These are phyloP conservation scores for Cladosporium sp. DNA, from an alignment of 2,329 filamentous ascomycete species.

Conservation along the genomic window DNA sequence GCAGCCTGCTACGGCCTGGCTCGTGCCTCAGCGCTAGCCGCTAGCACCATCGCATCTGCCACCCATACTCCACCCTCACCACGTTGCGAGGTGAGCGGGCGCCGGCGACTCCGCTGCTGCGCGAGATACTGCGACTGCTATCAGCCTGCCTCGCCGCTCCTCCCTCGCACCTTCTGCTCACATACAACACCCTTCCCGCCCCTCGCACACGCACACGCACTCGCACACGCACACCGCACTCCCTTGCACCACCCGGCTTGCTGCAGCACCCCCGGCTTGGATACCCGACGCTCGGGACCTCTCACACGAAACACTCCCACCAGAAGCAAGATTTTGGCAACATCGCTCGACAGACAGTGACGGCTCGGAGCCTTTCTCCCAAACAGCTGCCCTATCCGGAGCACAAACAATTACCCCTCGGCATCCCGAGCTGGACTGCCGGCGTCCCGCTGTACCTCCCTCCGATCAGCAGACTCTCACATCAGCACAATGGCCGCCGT, in stretches of 20 bases:
- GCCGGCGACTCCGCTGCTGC: slow-evolving; percentile 4
- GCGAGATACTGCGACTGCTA: not conserved
- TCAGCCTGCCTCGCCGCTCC: not conserved
- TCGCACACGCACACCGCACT: not conserved
- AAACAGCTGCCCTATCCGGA: not conserved
- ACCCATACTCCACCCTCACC: slow-evolving; percentile 7
- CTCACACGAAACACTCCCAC: not conserved
- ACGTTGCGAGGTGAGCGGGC: not conserved
- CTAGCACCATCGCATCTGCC: slow-evolving; percentile 6
- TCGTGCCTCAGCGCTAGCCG: slow-evolving; percentile 3
- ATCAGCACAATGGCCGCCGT: slow-evolving; percentile 11
- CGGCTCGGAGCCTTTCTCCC: no score
- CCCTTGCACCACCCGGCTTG: not conserved
- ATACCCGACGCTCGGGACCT: not conserved
- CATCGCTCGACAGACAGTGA: no score
- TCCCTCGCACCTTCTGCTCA: not conserved
- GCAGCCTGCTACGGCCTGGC: not conserved
- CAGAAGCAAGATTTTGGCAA: no score
- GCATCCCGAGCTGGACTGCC: slow-evolving; percentile 1
- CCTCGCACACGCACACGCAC: not conserved
- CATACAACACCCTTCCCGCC: not conserved
- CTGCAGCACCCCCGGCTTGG: not conserved
- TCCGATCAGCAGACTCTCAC: not conserved
- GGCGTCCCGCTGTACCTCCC: slow-evolving; percentile 8
- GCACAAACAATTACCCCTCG: not conserved